Evolutionary conservation across 441 rosid genomes (phyloP), one percentile per base, ranked within the genome.

Genomic region (Codiaeum variegatum): DNA sequence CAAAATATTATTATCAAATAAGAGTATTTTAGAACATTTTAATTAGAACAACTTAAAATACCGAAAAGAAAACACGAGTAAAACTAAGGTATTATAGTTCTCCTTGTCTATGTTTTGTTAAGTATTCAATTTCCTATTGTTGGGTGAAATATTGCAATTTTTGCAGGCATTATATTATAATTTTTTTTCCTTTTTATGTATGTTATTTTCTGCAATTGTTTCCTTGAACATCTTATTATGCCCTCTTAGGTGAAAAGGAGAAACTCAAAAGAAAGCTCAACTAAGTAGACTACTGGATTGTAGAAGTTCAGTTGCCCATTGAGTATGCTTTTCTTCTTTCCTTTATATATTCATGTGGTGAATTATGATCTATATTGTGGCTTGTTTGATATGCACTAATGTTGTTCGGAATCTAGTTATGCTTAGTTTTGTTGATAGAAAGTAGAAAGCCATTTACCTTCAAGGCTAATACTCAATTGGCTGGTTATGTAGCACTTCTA

Each of bases 281-380:
- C 99, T 1, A 96, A 92, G 82, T 92, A 98, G 99, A 94, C 98
- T 38, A 92, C 99, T 5, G 98, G 73, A 94, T 94, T 66, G 99
- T 97, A 9, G 99, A 92, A 86, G 77, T 94, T 80, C 98, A 92
- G 80, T 91, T 94, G 13, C 99, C 99, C 1, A 88, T 94, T 29
- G 98, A 94, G 97, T 94, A 91, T 66, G 80, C 10, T 69, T 40
- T 40, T 42, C 61, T 40, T 42, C 59, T 21, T 38, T 59, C 8
- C 10, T 21, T 52, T 16, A 19, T 38, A 15, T 62, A 21, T 28
- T 19, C 31, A 65, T 36, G 15, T 54, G 24, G 12, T 8, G 31
- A 36, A 63, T 66, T 75, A 34, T 64, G 34, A 23, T 70, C 61
- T 10, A 58, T 38, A 32, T 23, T 44, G 16, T 31, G 9, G 69